Conservation (phyloP, 1,284 basidiomycete species). For the Cutaneotrichosporon daszewskae region DNA sequence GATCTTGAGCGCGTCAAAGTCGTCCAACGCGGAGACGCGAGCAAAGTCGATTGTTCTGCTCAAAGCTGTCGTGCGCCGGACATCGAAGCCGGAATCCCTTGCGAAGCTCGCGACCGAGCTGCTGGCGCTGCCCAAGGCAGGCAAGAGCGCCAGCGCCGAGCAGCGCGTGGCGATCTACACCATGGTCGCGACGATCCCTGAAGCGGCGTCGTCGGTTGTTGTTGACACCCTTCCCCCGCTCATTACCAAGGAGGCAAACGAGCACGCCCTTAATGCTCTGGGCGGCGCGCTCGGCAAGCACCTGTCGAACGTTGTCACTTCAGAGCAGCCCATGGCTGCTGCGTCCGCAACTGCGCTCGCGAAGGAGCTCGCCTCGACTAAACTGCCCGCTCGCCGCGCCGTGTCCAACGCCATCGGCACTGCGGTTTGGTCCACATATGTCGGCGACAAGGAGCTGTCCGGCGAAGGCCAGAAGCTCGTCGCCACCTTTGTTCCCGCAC, state of each 20-base stretch:
- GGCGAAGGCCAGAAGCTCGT: conserved; percentile 50
- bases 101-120: conserved; percentile 58
- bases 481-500: conserved; percentile 54
- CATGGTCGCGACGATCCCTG: conserved; percentile 62
- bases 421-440: conserved; percentile 49
- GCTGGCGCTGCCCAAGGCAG: conserved; percentile 64
- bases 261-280: conserved; percentile 58
- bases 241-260: conserved; percentile 69
- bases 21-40: conserved; percentile 63
- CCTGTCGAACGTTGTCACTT: conserved; percentile 54
- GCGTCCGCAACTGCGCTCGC: conserved; percentile 54
- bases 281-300: conserved; percentile 57
- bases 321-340: conserved; percentile 49
- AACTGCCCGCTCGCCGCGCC: conserved; percentile 54
- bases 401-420: conserved; percentile 55
- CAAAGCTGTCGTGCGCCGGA: conserved; percentile 52
- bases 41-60: conserved; percentile 59
- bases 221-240: conserved; percentile 57
- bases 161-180: conserved; percentile 75
- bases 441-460: conserved; percentile 46
- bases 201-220: conserved; percentile 55
- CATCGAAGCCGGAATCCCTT: conserved; percentile 35
- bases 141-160: conserved; percentile 79
- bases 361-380: conserved; percentile 63
- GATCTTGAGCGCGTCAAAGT: conserved; percentile 67